Evolutionary conservation across 345 rosid species (phyloP).

Genomic region (Nasturtium officinale): DNA sequence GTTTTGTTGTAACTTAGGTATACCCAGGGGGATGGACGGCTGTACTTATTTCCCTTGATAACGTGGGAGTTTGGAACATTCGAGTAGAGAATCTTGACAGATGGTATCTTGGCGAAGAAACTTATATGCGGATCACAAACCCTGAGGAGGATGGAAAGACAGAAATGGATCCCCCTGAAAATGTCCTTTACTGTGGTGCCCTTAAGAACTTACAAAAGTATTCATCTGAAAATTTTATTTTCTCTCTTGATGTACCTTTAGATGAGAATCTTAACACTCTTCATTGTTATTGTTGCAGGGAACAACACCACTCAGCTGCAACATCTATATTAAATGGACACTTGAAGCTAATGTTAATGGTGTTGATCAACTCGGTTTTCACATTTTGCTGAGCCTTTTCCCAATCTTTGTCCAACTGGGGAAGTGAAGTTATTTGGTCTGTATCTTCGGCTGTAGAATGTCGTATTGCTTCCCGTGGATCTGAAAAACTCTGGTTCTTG

Average conservation of each 20-base stretch:
- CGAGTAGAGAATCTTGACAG: conserved; percentile 89
- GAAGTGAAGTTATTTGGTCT: conserved; percentile 10
- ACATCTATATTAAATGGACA: conserved; percentile 39
- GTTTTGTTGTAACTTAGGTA: conserved; percentile 52
- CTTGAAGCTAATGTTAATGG: conserved; percentile 41
- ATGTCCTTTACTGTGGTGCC: conserved; percentile 83
- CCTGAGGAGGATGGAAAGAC: conserved; percentile 85
- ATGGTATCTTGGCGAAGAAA: conserved; percentile 93
- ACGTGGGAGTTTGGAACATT: conserved; percentile 87
- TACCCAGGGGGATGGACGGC: conserved; percentile 97
- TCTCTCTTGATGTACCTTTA: not conserved
- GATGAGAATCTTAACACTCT: not conserved
- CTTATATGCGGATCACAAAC: conserved; percentile 79
- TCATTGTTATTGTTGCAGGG: conserved; percentile 46
- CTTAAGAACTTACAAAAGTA: conserved; percentile 68
- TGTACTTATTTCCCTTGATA: conserved; percentile 70
- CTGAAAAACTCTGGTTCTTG: conserved; percentile 16
- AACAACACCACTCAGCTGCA: conserved; percentile 46
- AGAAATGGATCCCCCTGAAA: conserved; percentile 68
- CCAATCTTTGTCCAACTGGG: not conserved
- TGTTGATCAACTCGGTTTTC: conserved; percentile 34
- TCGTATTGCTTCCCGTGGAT: not conserved
- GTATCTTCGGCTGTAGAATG: conserved; percentile 6
- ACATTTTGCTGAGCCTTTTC: conserved; percentile 26
- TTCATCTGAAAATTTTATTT: conserved; percentile 5